Evolutionary conservation across 441 rosid species (phyloP).

Genomic region (Pelargonium citronellum): DNA sequence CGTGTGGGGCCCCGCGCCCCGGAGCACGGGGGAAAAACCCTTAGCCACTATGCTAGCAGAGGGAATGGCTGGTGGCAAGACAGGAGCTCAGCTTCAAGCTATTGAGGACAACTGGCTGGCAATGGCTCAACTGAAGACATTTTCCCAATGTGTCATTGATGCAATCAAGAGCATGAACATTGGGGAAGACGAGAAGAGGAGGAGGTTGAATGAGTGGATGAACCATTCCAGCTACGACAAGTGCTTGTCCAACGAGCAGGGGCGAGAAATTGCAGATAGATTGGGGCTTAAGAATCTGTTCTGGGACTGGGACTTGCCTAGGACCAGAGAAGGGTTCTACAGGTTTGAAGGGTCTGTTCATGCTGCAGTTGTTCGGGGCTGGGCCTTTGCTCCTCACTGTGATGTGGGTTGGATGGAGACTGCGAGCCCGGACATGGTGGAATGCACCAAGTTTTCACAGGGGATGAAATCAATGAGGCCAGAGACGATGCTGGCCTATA

Average conservation of each 20-base stretch:
- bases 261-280: slow-evolving; percentile 55
- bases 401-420: slow-evolving; percentile 94
- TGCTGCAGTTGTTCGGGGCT: slow-evolving; percentile 74
- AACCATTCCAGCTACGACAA: slow-evolving; percentile 53
- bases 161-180: slow-evolving; percentile 53
- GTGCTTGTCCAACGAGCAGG: slow-evolving; percentile 65
- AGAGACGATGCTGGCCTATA: slow-evolving; percentile 77
- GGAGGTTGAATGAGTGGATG: slow-evolving; percentile 61
- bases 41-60: slow-evolving; percentile 61
- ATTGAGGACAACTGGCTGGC: slow-evolving; percentile 79
- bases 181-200: slow-evolving; percentile 51
- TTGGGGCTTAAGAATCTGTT: slow-evolving; percentile 65
- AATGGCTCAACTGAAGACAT: slow-evolving; percentile 64
- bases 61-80: slow-evolving; percentile 70
- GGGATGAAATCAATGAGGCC: slow-evolving; percentile 67
- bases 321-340: slow-evolving; percentile 91
- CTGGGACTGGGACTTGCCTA: slow-evolving; percentile 94
- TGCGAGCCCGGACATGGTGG: slow-evolving; percentile 64
- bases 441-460: slow-evolving; percentile 62
- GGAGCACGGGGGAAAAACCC: slow-evolving; percentile 50
- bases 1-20: no score
- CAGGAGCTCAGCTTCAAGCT: slow-evolving; percentile 66
- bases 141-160: slow-evolving; percentile 54
- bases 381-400: slow-evolving; percentile 75
- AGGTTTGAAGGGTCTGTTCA: slow-evolving; percentile 73